phyloP scores from a whole-genome alignment of 495 filamentous ascomycete genomes.

The Delitschia confertaspora region DNA sequence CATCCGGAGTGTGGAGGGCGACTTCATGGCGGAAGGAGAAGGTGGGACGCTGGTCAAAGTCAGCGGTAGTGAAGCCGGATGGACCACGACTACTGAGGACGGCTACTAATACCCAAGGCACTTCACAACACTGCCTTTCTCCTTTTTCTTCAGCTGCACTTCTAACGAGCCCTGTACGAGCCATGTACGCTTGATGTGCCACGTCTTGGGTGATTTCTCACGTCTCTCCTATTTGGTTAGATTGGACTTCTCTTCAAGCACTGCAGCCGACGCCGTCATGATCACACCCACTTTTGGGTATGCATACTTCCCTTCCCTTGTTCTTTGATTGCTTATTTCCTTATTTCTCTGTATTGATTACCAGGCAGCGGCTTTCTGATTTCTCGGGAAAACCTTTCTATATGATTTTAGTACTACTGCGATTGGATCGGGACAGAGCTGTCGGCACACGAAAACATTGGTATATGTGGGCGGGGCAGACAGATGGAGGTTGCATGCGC shows the following conservation, averaged over 20 bases:
- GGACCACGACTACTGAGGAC: slow-evolving; percentile 41
- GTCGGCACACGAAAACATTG: too few species aligned
- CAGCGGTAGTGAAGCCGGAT: slow-evolving; percentile 37
- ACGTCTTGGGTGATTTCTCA: slow-evolving; percentile 16
- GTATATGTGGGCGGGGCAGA: too few species aligned
- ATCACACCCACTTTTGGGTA: background rate
- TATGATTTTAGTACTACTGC: too few species aligned
- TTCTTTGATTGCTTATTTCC: slow-evolving; percentile 4
- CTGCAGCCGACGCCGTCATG: background rate
- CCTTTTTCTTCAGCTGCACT: slow-evolving; percentile 4
- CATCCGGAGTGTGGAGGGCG: slow-evolving; percentile 21
- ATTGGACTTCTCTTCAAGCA: slow-evolving; percentile 4
- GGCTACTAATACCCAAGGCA: slow-evolving; percentile 25
- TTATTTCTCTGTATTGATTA: slow-evolving; percentile 23
- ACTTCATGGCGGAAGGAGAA: slow-evolving; percentile 27
- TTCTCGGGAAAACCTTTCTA: too few species aligned
- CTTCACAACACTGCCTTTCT: background rate
- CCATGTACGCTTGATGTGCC: slow-evolving; percentile 14
- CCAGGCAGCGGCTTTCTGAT: too few species aligned
- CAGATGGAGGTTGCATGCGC: too few species aligned
- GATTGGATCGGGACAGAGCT: too few species aligned
- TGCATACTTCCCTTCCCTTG: too few species aligned
- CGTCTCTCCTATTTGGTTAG: slow-evolving; percentile 12
- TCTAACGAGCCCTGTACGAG: slow-evolving; percentile 5
- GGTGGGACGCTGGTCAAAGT: slow-evolving; percentile 26